These are phyloP conservation scores for Lolium rigidum DNA, from an alignment of 176 grass and related monocot species.

Conservation along the genomic window DNA sequence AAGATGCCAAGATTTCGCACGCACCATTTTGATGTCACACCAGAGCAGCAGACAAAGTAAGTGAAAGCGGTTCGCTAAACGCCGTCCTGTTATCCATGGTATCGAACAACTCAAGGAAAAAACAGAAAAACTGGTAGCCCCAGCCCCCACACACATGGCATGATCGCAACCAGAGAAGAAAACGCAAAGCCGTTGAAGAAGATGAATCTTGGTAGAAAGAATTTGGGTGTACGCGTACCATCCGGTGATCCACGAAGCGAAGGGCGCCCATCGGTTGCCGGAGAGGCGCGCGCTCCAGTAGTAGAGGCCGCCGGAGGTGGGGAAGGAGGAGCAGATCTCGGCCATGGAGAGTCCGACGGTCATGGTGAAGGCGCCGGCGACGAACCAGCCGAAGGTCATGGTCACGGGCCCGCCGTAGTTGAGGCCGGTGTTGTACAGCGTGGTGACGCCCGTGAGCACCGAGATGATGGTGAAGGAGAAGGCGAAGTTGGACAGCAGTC, in stretches of 20 bases:
- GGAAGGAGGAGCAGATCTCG: slow-evolving; percentile 97
- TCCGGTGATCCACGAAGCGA: slow-evolving; percentile 89
- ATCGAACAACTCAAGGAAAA: neutral
- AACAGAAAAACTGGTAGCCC: neutral
- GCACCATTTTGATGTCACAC: slow-evolving; percentile 2
- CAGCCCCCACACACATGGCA: neutral
- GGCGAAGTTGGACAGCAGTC: slow-evolving; percentile 87
- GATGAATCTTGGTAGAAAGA: neutral
- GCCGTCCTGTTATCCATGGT: neutral
- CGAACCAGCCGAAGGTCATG: slow-evolving; percentile 91
- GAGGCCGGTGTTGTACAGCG: slow-evolving; percentile 85
- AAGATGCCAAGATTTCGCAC: neutral
- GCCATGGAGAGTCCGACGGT: slow-evolving; percentile 79
- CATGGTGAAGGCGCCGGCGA: slow-evolving; percentile 84
- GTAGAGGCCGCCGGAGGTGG: slow-evolving; percentile 88
- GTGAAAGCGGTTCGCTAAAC: neutral
- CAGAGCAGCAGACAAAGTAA: neutral
- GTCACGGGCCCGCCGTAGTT: slow-evolving; percentile 70
- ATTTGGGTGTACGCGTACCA: slow-evolving; percentile 38
- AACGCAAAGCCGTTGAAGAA: neutral
- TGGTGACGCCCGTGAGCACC: slow-evolving; percentile 88
- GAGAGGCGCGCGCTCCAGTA: slow-evolving; percentile 94
- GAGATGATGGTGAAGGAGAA: slow-evolving; percentile 99
- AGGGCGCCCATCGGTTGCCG: slow-evolving; percentile 73
- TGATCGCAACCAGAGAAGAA: neutral